A percentile compares a stretch with the other conserved stretches of the same genome.
phyloP scores from a whole-genome alignment of 768 basidiomycete species.

The Serendipita indica region DNA sequence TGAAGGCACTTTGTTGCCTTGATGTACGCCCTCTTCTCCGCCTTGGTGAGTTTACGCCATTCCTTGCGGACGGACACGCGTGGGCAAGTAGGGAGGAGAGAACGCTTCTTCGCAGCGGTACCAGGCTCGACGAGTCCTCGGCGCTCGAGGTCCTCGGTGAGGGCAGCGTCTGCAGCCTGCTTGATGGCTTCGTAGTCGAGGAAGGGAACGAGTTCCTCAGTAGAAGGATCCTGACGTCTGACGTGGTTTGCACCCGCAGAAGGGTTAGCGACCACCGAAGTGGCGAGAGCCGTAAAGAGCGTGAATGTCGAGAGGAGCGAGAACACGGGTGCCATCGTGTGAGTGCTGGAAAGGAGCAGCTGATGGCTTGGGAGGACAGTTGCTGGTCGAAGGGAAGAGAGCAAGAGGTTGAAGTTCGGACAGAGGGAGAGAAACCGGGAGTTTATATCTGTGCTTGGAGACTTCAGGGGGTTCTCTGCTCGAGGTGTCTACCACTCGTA shows the following conservation, averaged over 20 bases:
- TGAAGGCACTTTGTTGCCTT: neutral
- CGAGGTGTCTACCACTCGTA: too few species aligned
- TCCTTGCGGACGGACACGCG: neutral
- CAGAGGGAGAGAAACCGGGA: too few species aligned
- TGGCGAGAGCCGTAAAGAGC: constrained; percentile 1
- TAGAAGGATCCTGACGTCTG: neutral
- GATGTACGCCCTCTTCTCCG: constrained; percentile 2
- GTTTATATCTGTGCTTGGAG: too few species aligned
- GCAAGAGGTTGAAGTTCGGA: too few species aligned
- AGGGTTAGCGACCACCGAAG: neutral
- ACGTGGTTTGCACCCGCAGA: neutral
- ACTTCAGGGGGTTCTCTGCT: too few species aligned
- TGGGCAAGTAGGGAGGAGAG: neutral
- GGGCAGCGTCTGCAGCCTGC: neutral
- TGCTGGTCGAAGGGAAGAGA: neutral
- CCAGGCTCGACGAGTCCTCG: neutral
- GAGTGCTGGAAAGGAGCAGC: neutral
- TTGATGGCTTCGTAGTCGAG: neutral
- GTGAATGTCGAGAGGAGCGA: neutral
- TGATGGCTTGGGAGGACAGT: neutral
- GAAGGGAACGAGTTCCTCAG: neutral
- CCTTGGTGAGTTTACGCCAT: neutral
- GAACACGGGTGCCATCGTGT: neutral
- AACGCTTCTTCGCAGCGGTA: neutral
- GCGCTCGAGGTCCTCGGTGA: neutral